Percentiles rank a stretch among this genome's conserved stretches.
These are phyloP conservation scores for Meyerozyma carpophila DNA, from an alignment of 1,139 yeast genomes.

Conservation along the genomic window DNA sequence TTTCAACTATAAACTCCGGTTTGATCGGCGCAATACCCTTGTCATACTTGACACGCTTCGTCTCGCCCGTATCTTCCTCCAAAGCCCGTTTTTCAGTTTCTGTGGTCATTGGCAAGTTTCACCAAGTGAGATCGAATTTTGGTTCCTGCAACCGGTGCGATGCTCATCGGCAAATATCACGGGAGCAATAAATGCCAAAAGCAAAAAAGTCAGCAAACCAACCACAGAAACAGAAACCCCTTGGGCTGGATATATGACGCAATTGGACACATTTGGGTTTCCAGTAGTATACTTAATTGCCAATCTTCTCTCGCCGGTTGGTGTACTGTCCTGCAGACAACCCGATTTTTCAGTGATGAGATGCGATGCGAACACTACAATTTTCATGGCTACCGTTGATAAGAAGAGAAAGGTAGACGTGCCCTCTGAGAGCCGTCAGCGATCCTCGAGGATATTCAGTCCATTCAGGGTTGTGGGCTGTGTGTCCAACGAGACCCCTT, in stretches of 20 bases:
- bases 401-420: conserved; percentile 21
- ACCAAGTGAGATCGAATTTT: neutral
- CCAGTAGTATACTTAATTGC: neutral
- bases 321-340: neutral
- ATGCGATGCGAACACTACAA: neutral
- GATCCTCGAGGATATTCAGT: conserved; percentile 39
- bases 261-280: neutral
- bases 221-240: neutral
- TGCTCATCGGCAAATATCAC: neutral
- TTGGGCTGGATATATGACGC: neutral
- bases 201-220: neutral
- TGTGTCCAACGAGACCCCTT: conserved; percentile 74
- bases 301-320: neutral
- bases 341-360: neutral
- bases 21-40: conserved; percentile 66
- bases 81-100: neutral
- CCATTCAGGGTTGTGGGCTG: conserved; percentile 54
- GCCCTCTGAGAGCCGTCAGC: conserved; percentile 21
- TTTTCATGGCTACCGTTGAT: neutral
- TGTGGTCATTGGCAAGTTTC: neutral
- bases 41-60: conserved; percentile 8
- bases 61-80: neutral
- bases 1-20: conserved; percentile 48
- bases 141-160: neutral
- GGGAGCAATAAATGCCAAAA: neutral